Evolutionary conservation across 257 asterid species (phyloP).

Genomic region (Euphrasia confusa): DNA sequence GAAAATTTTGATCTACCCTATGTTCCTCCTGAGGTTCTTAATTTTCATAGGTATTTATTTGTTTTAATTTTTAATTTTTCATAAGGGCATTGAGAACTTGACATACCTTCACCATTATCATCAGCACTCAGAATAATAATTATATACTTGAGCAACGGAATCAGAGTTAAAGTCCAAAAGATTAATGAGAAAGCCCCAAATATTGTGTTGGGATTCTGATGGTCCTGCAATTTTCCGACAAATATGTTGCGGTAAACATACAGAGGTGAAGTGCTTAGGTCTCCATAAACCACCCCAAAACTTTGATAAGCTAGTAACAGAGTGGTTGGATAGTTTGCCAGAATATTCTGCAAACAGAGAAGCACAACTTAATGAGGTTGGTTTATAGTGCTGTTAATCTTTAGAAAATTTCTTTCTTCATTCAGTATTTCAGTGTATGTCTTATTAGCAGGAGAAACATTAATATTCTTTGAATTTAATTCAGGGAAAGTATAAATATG

Average conservation of each 20-base stretch:
- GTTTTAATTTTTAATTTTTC: too few relatives aligned
- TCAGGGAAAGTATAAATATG: too few relatives aligned
- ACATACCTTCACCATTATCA: slow-evolving; percentile 94
- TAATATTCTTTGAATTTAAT: too few relatives aligned
- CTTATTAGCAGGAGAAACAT: too few relatives aligned
- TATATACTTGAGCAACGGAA: slow-evolving; percentile 83
- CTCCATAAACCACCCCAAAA: slow-evolving; percentile 89
- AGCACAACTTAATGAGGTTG: too few relatives aligned
- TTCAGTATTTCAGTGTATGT: too few relatives aligned
- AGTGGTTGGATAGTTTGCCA: slow-evolving; percentile 43
- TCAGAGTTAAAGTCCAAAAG: slow-evolving; percentile 88
- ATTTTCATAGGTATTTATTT: neutral
- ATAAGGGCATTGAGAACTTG: neutral
- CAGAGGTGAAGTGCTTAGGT: slow-evolving; percentile 94
- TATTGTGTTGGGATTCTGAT: slow-evolving; percentile 56
- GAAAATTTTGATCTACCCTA: neutral
- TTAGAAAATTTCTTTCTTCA: too few relatives aligned
- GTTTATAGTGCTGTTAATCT: too few relatives aligned
- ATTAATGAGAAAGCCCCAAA: slow-evolving; percentile 22
- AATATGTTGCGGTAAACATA: slow-evolving; percentile 76
- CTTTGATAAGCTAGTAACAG: slow-evolving; percentile 82
- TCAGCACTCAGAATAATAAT: slow-evolving; percentile 63
- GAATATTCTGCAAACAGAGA: slow-evolving; percentile 45
- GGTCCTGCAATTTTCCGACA: slow-evolving; percentile 52
- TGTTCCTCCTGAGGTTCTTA: too few relatives aligned